Percentiles rank a stretch among this genome's conserved stretches.
Conservation (phyloP, 495 filamentous ascomycete genomes). For the Pseudevernia furfuracea region DNA sequence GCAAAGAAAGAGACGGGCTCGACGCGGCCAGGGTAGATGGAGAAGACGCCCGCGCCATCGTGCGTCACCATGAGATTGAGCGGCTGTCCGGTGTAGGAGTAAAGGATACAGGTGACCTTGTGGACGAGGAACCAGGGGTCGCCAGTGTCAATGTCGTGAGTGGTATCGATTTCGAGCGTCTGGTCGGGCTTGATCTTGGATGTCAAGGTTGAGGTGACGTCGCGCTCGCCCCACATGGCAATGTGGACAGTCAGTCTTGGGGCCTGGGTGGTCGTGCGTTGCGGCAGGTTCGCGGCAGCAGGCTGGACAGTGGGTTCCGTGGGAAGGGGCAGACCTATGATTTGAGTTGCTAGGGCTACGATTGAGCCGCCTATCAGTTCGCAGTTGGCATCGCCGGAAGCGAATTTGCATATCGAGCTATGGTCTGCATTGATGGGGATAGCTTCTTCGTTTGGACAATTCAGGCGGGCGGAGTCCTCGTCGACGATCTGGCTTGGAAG, state of each 20-base stretch:
- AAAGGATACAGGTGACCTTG: slow-evolving; percentile 12
- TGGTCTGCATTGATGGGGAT: slow-evolving; percentile 23
- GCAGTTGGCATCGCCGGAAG: slow-evolving; percentile 8
- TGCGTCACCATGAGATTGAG: slow-evolving; percentile 10
- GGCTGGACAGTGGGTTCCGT: neutral
- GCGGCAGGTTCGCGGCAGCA: slow-evolving; percentile 1
- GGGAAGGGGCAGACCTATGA: slow-evolving; percentile 1
- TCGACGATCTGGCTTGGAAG: slow-evolving; percentile 20
- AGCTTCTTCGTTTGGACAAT: slow-evolving; percentile 22
- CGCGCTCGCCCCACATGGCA: slow-evolving; percentile 13
- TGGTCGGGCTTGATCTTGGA: slow-evolving; percentile 9
- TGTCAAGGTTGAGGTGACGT: slow-evolving; percentile 10
- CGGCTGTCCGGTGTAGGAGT: slow-evolving; percentile 10
- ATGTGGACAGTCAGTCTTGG: slow-evolving; percentile 7
- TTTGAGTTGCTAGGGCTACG: slow-evolving; percentile 12
- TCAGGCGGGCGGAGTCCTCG: slow-evolving; percentile 20
- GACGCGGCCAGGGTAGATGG: slow-evolving; percentile 5
- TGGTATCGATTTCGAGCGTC: slow-evolving; percentile 12
- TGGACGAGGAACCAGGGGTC: slow-evolving; percentile 11
- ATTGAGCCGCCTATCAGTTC: slow-evolving; percentile 9
- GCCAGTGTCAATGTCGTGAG: slow-evolving; percentile 11
- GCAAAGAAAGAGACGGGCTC: slow-evolving; percentile 9
- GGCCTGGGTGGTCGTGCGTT: slow-evolving; percentile 2
- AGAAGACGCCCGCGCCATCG: slow-evolving; percentile 8
- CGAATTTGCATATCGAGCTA: slow-evolving; percentile 25